Base-by-base conservation (phyloP, 805 yeast genomes). In the Metschnikowia dekortorum region DNA sequence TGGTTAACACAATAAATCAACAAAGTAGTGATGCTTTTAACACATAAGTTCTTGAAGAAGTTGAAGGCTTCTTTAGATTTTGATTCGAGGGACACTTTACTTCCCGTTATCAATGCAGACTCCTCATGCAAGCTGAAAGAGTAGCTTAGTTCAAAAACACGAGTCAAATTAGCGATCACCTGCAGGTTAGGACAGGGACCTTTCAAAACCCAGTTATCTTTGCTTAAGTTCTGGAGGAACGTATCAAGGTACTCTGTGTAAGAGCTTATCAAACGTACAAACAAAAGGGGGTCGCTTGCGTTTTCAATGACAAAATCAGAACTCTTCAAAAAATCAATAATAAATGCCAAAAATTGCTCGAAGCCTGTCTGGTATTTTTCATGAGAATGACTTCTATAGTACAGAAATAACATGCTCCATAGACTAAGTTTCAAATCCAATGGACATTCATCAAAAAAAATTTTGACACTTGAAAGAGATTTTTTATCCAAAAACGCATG, bases 381-480 rank as follows among this genome's bases (percentile, higher is more conserved):
- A 2, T 66, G 39, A 22, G 61, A 53, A 13, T 55, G 58, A 8
- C 59, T 62, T 22, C 60, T 61, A 57, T 85, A 87, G 49, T 77
- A 76, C 54, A 78, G 80, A 44, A 89, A 74, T 14, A 91, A 69
- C 26, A 85, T 75, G 32, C 80, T 81, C 96, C 97, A 91, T 2
- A 94, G 67, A 48, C 84, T 83, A 36, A 90, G 68, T 49, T 80
- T 80, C 62, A 89, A 76, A 22, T 81, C 84, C 22, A 85, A 70
- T 0, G 94, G 81, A 0, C 95, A 82, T 10, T 70, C 72, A 2
- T 72, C 67, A 13, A 94, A 70, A 60, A 92, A 89, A 10, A 70
- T 65, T 22, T 75, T 71, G 64, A 89, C 83, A 7, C 90, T 82
- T 6, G 46, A 29, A 7, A 71, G 57, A 0, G 74, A 68, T 2